Base-by-base conservation (phyloP, 352 stramenopile genomes). In the Phytophthora cryptogea region DNA sequence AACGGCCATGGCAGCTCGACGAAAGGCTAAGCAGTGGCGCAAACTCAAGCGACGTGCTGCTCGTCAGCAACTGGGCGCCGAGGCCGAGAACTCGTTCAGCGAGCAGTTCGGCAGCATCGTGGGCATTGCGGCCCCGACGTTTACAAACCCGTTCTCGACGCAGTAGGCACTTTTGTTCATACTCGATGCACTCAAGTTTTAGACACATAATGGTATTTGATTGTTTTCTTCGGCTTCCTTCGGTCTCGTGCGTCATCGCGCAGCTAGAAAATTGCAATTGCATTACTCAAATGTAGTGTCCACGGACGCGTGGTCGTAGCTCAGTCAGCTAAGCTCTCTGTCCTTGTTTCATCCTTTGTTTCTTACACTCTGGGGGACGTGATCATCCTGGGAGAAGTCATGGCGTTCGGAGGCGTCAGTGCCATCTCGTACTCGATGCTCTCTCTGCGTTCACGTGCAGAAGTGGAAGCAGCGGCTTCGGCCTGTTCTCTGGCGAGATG, bases 21-120 rank as follows among this genome's bases (percentile, higher is more conserved):
- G 81, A 23, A 88, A 86, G 46, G 83, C 83, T 27, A 92, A 92
- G 51, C 71, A 83, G 35, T 86, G 78, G 80, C 78, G 83, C 37
- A 92, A 92, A 54, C 76, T 89, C 20, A 92, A 92, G 56, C 78
- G 83, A 5, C 78, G 78, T 23, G 74, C 77, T n/a, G 74, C 74
- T 20, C 69, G 73, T 2, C 78, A 88, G 51, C 77, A 89, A 36
- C 69, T 90, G n/a, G 74, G 77, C 40, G 50, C 66, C 0, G 70
- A 72, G 5, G 65, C 72, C 5, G 83, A 90, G 69, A 72, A 41
- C 33, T 76, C 71, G 35, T 76, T 92, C 53, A 87, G 80, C 53
- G 68, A 70, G 35, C 73, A 89, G 37, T 81, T 92, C 37, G 59
- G 50, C 47, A 83, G 54, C 63, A 68, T 88, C 30, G 68, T 76